A percentile compares a stretch with the other conserved stretches of the same genome.
Evolutionary conservation across 2,329 filamentous ascomycete genomes (phyloP).

Genomic region (Ambrosiella beaveri): DNA sequence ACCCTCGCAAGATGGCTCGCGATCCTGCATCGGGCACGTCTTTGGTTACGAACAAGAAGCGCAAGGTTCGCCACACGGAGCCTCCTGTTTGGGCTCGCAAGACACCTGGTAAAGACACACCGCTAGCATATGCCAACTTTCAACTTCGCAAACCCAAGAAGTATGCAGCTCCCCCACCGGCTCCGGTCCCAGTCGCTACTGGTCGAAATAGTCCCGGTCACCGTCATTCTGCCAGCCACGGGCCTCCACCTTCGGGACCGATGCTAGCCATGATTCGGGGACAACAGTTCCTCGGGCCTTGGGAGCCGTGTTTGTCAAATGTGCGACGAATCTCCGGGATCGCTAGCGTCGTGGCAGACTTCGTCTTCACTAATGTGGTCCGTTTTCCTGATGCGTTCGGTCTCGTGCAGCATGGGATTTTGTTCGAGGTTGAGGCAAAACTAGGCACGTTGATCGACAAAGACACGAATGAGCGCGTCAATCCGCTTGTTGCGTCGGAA

Average conservation of each 20-base stretch:
- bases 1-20: conserved; percentile 9
- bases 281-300: conserved; percentile 30
- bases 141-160: conserved; percentile 25
- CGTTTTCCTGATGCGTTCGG: conserved; percentile 47
- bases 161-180: conserved; percentile 16
- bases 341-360: conserved; percentile 62
- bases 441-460: conserved; percentile 66
- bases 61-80: conserved; percentile 20
- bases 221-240: not conserved
- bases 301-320: conserved; percentile 53
- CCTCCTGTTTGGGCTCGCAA: conserved; percentile 34
- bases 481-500: conserved; percentile 51
- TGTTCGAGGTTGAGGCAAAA: conserved; percentile 90
- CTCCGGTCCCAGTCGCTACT: conserved; percentile 17
- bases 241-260: conserved; percentile 8
- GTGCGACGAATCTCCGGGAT: conserved; percentile 57
- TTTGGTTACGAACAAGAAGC: conserved; percentile 24
- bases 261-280: conserved; percentile 13
- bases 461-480: conserved; percentile 50
- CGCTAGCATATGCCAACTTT: conserved; percentile 28
- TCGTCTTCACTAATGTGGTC: conserved; percentile 57
- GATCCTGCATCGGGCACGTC: conserved; percentile 3
- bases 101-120: conserved; percentile 20
- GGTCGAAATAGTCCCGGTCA: conserved; percentile 28
- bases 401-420: conserved; percentile 44